Conservation (phyloP, 78 protist genomes). For the Blattamonas nauphoetae region DNA sequence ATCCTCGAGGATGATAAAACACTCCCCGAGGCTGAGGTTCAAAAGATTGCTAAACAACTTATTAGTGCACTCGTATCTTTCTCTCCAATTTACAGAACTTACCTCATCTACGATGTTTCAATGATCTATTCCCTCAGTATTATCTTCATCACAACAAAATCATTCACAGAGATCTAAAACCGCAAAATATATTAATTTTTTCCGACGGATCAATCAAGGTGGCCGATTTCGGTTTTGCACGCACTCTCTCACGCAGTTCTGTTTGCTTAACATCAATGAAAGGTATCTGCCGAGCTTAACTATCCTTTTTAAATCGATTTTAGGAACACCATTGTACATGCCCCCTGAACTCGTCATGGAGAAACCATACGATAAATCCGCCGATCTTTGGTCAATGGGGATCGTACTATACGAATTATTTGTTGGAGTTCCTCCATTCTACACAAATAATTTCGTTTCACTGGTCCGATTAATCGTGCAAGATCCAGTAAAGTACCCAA, state of each 20-base stretch:
- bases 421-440: constrained; percentile 76
- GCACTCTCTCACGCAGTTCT: constrained; percentile 41
- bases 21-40: constrained; percentile 58
- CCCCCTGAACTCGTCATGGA: constrained; percentile 80
- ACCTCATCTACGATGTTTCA: background rate
- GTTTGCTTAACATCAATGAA: constrained; percentile 68
- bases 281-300: background rate
- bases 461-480: constrained; percentile 51
- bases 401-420: constrained; percentile 70
- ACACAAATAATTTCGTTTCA: constrained; percentile 56
- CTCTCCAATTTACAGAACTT: background rate
- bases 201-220: constrained; percentile 52
- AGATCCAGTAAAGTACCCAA: constrained; percentile 50
- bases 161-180: constrained; percentile 83
- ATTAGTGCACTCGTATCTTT: background rate
- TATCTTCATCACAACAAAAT: constrained; percentile 67
- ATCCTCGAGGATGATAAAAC: constrained; percentile 52
- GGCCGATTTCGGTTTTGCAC: constrained; percentile 78
- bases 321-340: constrained; percentile 81
- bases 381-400: constrained; percentile 87
- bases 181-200: constrained; percentile 73
- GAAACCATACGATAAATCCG: constrained; percentile 74
- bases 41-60: constrained; percentile 57
- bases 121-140: constrained; percentile 40
- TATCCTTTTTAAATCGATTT: background rate